Evolutionary conservation across 2,329 filamentous ascomycete species (phyloP).

Genomic region (Cercospora beticola): DNA sequence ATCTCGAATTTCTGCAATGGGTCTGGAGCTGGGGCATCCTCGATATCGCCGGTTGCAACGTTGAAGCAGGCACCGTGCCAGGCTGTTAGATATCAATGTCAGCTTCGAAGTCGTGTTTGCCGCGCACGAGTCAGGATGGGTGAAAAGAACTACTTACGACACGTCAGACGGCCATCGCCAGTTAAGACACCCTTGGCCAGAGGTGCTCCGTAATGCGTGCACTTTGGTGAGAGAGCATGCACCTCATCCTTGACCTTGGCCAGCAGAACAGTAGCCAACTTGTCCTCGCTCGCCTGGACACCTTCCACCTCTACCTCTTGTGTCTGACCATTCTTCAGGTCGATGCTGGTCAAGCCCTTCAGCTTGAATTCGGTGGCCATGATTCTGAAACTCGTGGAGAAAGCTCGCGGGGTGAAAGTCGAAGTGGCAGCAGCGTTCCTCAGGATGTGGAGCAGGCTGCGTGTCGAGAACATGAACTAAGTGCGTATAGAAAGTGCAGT

Average conservation of each 20-base stretch:
- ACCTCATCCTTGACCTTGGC: conserved; percentile 74
- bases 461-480: conserved; percentile 19
- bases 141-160: conserved; percentile 46
- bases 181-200: conserved; percentile 82
- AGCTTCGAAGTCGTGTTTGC: neutral
- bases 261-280: conserved; percentile 65
- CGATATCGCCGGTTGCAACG: conserved; percentile 82
- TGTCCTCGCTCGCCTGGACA: conserved; percentile 66
- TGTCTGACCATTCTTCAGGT: conserved; percentile 78
- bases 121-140: neutral
- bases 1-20: conserved; percentile 81
- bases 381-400: conserved; percentile 30
- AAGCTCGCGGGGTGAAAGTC: neutral
- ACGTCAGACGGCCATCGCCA: conserved; percentile 78
- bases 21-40: conserved; percentile 89
- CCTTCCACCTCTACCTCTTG: conserved; percentile 89
- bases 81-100: conserved; percentile 37
- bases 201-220: conserved; percentile 89
- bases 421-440: neutral
- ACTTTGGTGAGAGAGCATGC: conserved; percentile 79
- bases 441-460: conserved; percentile 5
- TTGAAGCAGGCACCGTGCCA: conserved; percentile 99
- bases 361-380: conserved; percentile 59
- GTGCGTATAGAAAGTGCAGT: neutral
- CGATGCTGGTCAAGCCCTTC: conserved; percentile 72